phyloP scores from a whole-genome alignment of 2,329 filamentous ascomycete genomes.

The Neofusicoccum kwambonambiense region DNA sequence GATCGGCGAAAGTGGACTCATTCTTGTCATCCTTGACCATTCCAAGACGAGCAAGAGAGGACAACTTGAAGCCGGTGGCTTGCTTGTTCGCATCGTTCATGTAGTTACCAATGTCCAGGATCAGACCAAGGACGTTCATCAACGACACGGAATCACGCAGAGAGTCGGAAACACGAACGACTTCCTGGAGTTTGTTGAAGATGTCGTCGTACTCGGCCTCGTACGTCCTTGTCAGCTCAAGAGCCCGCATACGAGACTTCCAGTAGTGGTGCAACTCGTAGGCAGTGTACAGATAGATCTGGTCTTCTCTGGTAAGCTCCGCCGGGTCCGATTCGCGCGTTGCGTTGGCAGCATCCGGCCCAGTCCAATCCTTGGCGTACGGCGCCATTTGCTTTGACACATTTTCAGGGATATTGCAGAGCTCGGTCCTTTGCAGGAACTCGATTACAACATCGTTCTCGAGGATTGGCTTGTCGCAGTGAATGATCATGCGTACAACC shows the following conservation, averaged over 20 bases:
- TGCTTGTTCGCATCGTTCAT: constrained; percentile 99
- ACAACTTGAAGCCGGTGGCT: constrained; percentile 95
- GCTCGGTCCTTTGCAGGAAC: constrained; percentile 87
- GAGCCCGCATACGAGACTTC: constrained; percentile 94
- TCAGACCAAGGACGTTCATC: constrained; percentile 94
- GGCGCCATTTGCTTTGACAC: constrained; percentile 87
- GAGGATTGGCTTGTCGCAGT: constrained; percentile 85
- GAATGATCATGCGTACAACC: constrained; percentile 88
- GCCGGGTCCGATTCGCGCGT: constrained; percentile 79
- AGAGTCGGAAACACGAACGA: constrained; percentile 85
- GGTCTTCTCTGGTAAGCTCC: constrained; percentile 91
- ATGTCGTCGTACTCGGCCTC: constrained; percentile 92
- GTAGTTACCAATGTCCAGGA: constrained; percentile 97
- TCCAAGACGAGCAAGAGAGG: constrained; percentile 83
- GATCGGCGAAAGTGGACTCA: constrained; percentile 89
- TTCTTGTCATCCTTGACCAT: constrained; percentile 99
- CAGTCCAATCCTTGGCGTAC: constrained; percentile 96
- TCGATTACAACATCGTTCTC: constrained; percentile 95
- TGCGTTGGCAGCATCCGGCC: constrained; percentile 74
- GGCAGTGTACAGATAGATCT: constrained; percentile 89
- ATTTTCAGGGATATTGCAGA: constrained; percentile 91
- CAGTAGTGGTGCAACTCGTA: constrained; percentile 97
- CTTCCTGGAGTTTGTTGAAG: constrained; percentile 76
- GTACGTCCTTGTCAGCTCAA: constrained; percentile 78
- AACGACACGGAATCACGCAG: constrained; percentile 86